Evolutionary conservation across 2,329 filamentous ascomycete species (phyloP).

Genomic region (Alternaria triticimaculans): DNA sequence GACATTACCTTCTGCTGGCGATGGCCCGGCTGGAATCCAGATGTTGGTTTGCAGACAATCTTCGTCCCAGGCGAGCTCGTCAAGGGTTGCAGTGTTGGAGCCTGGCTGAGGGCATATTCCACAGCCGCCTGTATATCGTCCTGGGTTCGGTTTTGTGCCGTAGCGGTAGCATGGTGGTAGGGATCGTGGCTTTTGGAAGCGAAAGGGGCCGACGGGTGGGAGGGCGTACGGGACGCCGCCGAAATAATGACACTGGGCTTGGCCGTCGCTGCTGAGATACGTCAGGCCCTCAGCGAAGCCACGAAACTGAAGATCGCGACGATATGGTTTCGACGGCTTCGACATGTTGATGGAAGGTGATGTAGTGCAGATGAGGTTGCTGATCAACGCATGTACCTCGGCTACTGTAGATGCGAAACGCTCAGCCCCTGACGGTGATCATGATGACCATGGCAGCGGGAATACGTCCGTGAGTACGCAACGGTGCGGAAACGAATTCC

Average conservation of each 20-base stretch:
- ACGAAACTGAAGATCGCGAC: constrained; percentile 49
- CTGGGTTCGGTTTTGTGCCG: constrained; percentile 57
- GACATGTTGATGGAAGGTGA: constrained; percentile 16
- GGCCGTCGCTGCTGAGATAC: constrained; percentile 43
- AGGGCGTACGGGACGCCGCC: constrained; percentile 64
- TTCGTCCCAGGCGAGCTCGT: constrained; percentile 53
- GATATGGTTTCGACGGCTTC: constrained; percentile 36
- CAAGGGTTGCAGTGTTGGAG: constrained; percentile 14
- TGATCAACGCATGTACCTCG: constrained; percentile 4
- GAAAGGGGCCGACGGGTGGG: constrained; percentile 55
- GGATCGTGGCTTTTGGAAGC: constrained; percentile 58
- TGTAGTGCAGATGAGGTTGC: background rate
- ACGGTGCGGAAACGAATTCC: background rate
- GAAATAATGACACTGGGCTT: constrained; percentile 58
- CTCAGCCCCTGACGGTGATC: background rate
- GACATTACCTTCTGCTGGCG: constrained; percentile 46
- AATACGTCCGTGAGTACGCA: background rate
- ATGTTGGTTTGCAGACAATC: constrained; percentile 65
- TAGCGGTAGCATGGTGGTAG: constrained; percentile 59
- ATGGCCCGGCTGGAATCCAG: constrained; percentile 59
- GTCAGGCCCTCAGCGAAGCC: constrained; percentile 60
- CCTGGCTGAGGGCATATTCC: constrained; percentile 60
- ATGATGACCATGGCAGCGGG: background rate
- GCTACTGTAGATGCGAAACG: background rate
- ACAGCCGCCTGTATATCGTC: constrained; percentile 51